Base-by-base conservation (phyloP, 139 green algal species). In the Nannochloris sp. region DNA sequence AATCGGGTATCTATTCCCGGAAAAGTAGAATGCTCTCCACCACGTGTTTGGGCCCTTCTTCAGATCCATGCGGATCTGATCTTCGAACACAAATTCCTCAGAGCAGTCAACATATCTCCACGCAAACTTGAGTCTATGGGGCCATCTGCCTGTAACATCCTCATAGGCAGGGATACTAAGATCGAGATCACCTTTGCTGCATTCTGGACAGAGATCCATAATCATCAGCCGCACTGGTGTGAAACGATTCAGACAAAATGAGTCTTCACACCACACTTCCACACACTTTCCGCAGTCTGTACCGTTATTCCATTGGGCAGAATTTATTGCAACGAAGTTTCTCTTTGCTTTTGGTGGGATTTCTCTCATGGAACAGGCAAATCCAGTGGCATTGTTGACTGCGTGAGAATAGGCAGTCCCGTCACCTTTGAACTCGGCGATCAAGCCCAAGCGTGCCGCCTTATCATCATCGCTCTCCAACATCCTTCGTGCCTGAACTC, bases 161-260 rank as follows among this genome's bases (percentile, higher is more conserved):
- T 43, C 11, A 28, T 56, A 71, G n/a, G 37, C 36, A 26, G 53
- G 53, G 25, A 66, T 56, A 44, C 26, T 43, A 6, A 71, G 37
- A 36, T 71, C 65, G 3, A 71, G 36, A 28, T 65, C 65, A 11
- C 53, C 51, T 17, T 63, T 16, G 2, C n/a, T 56, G 43, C 65
- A 71, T 45, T 56, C 37, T 20, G 65, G 65, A 36, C 65, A 71
- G 33, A 49, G n/a, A 57, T 71, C 65, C 25, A 71, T 57, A 10
- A 71, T 46, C 33, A 64, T 36, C 3, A 48, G 26, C 0, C 20
- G 33, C 5, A 71, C 37, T 2, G 13, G 14, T 14, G 16, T 10
- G n/a, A 20, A 53, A 9, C n/a, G 46, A 14, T 20, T 53, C 9
- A 23, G 6, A 53, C 46, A 53, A 23, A 53, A 53, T 3, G 46